Evolutionary conservation across 2,329 filamentous ascomycete species (phyloP), one percentile per base, ranked within the genome.

Genomic region (Xylaria sp.): DNA sequence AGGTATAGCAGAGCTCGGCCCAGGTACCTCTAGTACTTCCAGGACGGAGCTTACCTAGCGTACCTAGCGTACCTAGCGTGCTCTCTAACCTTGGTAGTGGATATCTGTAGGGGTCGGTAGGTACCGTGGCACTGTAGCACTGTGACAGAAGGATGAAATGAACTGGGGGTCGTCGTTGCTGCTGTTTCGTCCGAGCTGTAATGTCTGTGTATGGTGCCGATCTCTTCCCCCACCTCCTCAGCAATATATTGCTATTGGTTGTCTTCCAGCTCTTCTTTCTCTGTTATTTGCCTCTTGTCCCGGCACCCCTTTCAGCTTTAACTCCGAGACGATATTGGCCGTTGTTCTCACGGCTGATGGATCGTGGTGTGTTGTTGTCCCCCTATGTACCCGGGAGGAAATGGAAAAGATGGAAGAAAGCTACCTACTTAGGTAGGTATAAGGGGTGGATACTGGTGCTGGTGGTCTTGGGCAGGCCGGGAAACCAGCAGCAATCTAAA

Each of bases 171-270:
- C 38, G 40, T 41, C 6, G 43, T 44, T 4, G 44, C 4, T 56
- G 25, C 38, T 27, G 37, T 25, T 44, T 49, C 37, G 57, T 29
- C 49, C 29, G 41, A 47, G 46, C 17, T 51, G 37, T n/a, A n/a
- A 55, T 44, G 35, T 29, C 43, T 56, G 31, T 27, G 19, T 41
- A 29, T 29, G 41, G 41, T n/a, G 7, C 41, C 15, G 15, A 54
- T 37, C 19, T 41, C 49, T n/a, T n/a, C 25, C 57, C 49, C 57
- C 43, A 43, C 46, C 21, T 49, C 17, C 37, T 60, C 48, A 33
- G 7, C 27, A 29, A 15, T 21, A 21, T 43, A 27, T 31, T n/a
- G n/a, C 29, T 17, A 54, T 60, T 55, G 51, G 41, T 46, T 46
- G 35, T 52, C 17, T 46, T 21, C 17, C 25, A 38, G 38, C 27